These are phyloP conservation scores for Fusarium tricinctum DNA, from an alignment of 2,329 filamentous ascomycete species.

Conservation along the genomic window DNA sequence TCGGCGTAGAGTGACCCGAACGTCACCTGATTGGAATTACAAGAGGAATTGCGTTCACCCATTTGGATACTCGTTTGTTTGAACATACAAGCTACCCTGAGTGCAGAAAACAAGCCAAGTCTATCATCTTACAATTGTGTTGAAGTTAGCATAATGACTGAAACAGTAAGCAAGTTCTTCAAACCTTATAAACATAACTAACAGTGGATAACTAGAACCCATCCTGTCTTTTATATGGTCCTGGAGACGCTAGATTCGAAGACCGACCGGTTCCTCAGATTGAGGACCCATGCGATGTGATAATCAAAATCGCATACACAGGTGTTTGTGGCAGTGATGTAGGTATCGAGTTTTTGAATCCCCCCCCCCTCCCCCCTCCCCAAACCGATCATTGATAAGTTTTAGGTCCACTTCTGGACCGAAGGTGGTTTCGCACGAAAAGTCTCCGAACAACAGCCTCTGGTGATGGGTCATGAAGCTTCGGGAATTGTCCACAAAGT, in stretches of 20 bases:
- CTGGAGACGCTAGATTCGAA: constrained; percentile 38
- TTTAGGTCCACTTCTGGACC: constrained; percentile 84
- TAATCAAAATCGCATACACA: constrained; percentile 45
- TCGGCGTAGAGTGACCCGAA: constrained; percentile 28
- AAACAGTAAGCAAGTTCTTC: neutral
- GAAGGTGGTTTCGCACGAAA: constrained; percentile 84
- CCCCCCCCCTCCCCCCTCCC: too few relatives aligned
- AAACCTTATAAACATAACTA: neutral
- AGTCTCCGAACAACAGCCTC: constrained; percentile 83
- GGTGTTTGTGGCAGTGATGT: constrained; percentile 52
- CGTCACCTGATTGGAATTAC: constrained; percentile 16
- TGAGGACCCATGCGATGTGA: constrained; percentile 46
- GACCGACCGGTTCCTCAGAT: constrained; percentile 42
- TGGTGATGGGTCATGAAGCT: constrained; percentile 79
- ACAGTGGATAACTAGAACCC: constrained; percentile 15
- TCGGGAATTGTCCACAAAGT: constrained; percentile 81
- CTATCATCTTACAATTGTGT: neutral
- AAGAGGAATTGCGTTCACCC: neutral
- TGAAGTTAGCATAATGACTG: constrained; percentile 5
- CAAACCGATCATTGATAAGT: neutral
- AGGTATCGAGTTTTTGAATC: neutral
- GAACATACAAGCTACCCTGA: too few relatives aligned
- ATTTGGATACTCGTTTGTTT: too few relatives aligned
- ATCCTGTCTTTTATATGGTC: constrained; percentile 45
- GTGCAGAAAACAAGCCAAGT: too few relatives aligned